Base-by-base conservation (phyloP, 2,329 filamentous ascomycete species). In the Sordariomycetes sp. region DNA sequence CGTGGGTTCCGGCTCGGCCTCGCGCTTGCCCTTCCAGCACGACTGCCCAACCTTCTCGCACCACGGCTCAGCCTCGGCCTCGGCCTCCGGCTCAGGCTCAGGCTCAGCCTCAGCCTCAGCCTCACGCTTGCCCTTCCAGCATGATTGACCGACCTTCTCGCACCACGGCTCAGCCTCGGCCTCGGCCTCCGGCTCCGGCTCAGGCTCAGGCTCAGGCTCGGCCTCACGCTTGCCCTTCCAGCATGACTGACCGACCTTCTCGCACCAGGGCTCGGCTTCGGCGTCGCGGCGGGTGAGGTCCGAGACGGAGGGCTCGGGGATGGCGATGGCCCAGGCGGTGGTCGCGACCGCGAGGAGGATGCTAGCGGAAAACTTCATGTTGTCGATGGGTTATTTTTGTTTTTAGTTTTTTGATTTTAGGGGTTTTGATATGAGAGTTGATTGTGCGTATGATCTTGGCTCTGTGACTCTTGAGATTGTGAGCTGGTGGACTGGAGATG, bases 51-150 rank as follows among this genome's bases (percentile, higher is more conserved):
- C 62, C 42, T 61, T 59, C 34, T 59, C 60, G 62, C 66, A 67
- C 64, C 64, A 65, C 25, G 57, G 62, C 7, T 58, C 39, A 2
- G 59, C 25, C 51, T 62, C 63, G 36, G 59, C 57, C 56, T 60
- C 60, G 24, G 61, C 61, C 35, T 61, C 59, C 34, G 59, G 57
- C 39, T 63, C 60, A n/a, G 62, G 59, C 45, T 61, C 58, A 15
- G 62, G 61, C 12, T 59, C 62, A 34, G 60, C 65, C 24, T 71
- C 63, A 13, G 68, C 68, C 53, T 70, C 68, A 51, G 69, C 69
- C 20, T 67, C 69, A 57, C 69, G 69, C 64, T 70, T 73, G 22
- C 35, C 35, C 62, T 72, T 72, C 63, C 64, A 66, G 69, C 75
- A 76, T 15, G 66, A 62, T 59, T 71, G 66, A 42, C 74, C 73